Base-by-base conservation (phyloP, 2,329 filamentous ascomycete species). In the Fusarium citri region DNA sequence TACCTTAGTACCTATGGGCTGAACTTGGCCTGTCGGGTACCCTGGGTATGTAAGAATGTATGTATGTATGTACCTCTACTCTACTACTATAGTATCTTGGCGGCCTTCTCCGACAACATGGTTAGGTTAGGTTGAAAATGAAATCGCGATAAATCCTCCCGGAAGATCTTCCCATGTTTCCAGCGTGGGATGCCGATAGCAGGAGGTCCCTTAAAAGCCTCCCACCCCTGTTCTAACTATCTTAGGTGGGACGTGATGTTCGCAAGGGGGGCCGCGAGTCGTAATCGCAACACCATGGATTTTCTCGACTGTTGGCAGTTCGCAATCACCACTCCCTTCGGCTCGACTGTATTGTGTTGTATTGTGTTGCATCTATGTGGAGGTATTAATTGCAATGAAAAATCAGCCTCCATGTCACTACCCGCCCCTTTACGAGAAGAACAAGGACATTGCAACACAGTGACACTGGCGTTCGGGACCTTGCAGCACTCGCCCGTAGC, bases 311-410 rank as follows among this genome's bases (percentile, higher is more conserved):
- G 41, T 53, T 46, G 23, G 50, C 55, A 50, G 54, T 69, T 53
- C 42, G 23, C 49, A 71, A 69, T 71, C 68, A 71, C 68, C 48
- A 71, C 68, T 69, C 55, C 64, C 68, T 71, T 71, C 68, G 64
- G 22, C 50, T 57, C 54, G 45, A 31, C 42, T 49, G 41, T 40
- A 40, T 26, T 40, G 31, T 41, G 8, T 22, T 22, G 16, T 23
- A 15, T n/a, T 7, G 28, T 55, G 37, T 15, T 55, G 20, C 15
- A 26, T 37, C 18, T n/a, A 37, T 37, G 34, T 37, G 18, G 34
- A 37, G 34, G 34, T 37, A n/a, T 37, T n/a, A n/a, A 37, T 18
- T 37, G 10, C 34, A 30, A 30, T 30, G 28, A 2, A 30, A 28
- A 28, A 41, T 54, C 64, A 65, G 55, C 59, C 59, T 55, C 53